phyloP scores from a whole-genome alignment of 179 eudicot species.

The Sideroxylon spinosum region DNA sequence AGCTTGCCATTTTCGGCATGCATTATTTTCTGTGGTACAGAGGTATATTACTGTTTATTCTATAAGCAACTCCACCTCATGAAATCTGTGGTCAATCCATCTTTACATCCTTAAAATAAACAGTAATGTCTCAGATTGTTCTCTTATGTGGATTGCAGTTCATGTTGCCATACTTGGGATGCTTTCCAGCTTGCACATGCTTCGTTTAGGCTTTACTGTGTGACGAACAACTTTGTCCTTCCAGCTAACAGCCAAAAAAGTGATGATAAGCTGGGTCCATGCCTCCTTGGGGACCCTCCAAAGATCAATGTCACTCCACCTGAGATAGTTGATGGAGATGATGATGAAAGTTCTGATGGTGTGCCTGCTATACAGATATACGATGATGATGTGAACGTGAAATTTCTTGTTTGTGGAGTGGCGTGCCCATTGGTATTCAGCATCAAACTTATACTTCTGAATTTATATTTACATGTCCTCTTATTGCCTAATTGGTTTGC shows the following conservation, averaged over 20 bases:
- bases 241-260: constrained; percentile 35
- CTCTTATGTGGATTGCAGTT: constrained; percentile 44
- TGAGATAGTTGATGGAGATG: constrained; percentile 56
- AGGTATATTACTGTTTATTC: constrained; percentile 44
- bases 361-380: constrained; percentile 79
- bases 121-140: neutral
- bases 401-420: constrained; percentile 78
- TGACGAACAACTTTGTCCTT: constrained; percentile 54
- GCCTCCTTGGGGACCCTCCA: constrained; percentile 84
- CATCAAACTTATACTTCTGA: constrained; percentile 4
- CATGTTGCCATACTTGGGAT: constrained; percentile 90
- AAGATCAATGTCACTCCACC: constrained; percentile 58
- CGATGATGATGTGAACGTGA: constrained; percentile 70
- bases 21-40: constrained; percentile 78
- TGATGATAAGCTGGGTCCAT: constrained; percentile 56
- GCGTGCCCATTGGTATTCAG: constrained; percentile 59
- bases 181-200: constrained; percentile 91
- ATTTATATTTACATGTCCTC: neutral
- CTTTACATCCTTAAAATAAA: neutral
- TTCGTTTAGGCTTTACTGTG: constrained; percentile 75
- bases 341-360: constrained; percentile 46
- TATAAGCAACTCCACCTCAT: constrained; percentile 5
- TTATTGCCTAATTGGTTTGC: constrained; percentile 1
- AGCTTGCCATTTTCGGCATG: constrained; percentile 86
- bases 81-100: neutral